A percentile compares a stretch with the other conserved stretches of the same genome.
These are phyloP conservation scores for Mycosphaerella sp. DNA, from an alignment of 2,329 filamentous ascomycete species.

Conservation along the genomic window DNA sequence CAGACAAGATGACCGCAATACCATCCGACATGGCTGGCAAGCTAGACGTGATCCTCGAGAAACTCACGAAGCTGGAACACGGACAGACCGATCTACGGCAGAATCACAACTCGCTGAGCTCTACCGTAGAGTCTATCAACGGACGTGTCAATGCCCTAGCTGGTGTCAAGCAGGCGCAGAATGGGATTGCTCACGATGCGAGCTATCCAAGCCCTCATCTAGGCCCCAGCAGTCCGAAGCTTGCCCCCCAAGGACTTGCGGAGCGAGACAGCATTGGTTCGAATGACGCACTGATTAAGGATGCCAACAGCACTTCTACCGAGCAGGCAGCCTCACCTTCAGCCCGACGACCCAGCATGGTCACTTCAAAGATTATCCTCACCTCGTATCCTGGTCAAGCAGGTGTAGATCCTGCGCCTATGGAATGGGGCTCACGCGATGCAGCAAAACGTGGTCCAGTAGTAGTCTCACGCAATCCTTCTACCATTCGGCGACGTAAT, in stretches of 20 bases:
- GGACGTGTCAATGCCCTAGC: slow-evolving; percentile 56
- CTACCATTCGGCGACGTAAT: slow-evolving; percentile 74
- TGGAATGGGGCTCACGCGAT: slow-evolving; percentile 81
- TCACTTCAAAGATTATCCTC: slow-evolving; percentile 56
- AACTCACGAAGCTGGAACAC: slow-evolving; percentile 49
- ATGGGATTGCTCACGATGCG: slow-evolving; percentile 40
- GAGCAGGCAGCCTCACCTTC: slow-evolving; percentile 19
- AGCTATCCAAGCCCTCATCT: slow-evolving; percentile 24
- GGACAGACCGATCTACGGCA: slow-evolving; percentile 51
- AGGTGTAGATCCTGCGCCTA: slow-evolving; percentile 81
- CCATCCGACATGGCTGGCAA: slow-evolving; percentile 14
- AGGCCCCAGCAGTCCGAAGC: slow-evolving; percentile 21
- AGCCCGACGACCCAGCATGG: slow-evolving; percentile 36
- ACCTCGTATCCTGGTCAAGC: slow-evolving; percentile 91
- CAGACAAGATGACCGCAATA: slow-evolving; percentile 2
- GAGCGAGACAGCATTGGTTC: slow-evolving; percentile 25
- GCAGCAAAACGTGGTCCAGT: slow-evolving; percentile 73
- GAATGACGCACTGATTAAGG: slow-evolving; percentile 21
- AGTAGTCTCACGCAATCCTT: slow-evolving; percentile 69
- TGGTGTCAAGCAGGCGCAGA: slow-evolving; percentile 52
- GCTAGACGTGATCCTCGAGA: slow-evolving; percentile 51
- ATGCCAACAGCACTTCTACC: slow-evolving; percentile 15
- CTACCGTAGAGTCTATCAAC: slow-evolving; percentile 54
- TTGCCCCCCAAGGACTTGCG: slow-evolving; percentile 18
- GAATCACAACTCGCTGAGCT: slow-evolving; percentile 50